These are phyloP conservation scores for Cyclocybe cylindracea DNA, from an alignment of 768 basidiomycete species.

Conservation along the genomic window DNA sequence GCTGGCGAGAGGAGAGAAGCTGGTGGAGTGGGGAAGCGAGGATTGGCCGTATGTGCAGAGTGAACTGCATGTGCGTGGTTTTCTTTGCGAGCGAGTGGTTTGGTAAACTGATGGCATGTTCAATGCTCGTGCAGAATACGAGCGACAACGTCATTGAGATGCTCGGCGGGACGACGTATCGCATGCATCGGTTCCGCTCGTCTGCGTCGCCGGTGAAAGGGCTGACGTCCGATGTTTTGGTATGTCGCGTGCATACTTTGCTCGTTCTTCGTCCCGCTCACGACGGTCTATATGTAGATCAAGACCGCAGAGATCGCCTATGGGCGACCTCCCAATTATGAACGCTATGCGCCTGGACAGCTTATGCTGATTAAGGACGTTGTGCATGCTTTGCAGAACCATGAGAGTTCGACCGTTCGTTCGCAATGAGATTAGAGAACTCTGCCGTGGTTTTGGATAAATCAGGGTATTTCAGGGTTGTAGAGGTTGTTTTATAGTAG, in stretches of 20 bases:
- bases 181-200: conserved; percentile 85
- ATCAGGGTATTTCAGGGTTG: too few relatives aligned
- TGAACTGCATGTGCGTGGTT: conserved; percentile 71
- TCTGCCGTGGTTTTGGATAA: too few relatives aligned
- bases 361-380: conserved; percentile 21
- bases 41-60: conserved; percentile 77
- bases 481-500: too few relatives aligned
- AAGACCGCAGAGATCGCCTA: conserved; percentile 71
- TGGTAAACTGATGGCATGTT: too few relatives aligned
- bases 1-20: conserved; percentile 37
- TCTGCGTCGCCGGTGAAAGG: conserved; percentile 82
- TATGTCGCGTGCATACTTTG: conserved; percentile 31
- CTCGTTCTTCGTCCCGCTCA: background rate
- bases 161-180: conserved; percentile 56
- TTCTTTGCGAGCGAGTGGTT: too few relatives aligned
- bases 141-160: conserved; percentile 51
- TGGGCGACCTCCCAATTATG: conserved; percentile 46
- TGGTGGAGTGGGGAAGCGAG: conserved; percentile 62
- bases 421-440: conserved; percentile 19
- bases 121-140: too few relatives aligned
- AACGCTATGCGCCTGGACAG: conserved; percentile 60
- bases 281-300: conserved; percentile 42
- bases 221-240: conserved; percentile 80
- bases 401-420: background rate
- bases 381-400: conserved; percentile 4